phyloP scores from a whole-genome alignment of 176 grass and related monocot species.

The Carex myosuroides region DNA sequence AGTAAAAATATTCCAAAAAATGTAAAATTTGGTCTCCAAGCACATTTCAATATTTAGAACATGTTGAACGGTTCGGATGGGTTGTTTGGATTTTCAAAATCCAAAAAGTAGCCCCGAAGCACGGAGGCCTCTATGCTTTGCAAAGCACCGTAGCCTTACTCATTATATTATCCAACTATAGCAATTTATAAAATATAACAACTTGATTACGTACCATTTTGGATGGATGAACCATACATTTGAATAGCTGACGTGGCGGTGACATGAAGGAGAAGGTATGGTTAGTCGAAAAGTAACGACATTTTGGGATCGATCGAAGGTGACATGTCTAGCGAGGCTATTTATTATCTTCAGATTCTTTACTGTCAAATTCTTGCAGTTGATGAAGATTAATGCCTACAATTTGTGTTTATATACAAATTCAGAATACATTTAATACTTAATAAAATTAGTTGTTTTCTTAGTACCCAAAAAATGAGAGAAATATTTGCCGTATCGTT shows the following conservation, averaged over 20 bases:
- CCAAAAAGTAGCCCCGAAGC: no score
- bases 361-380: conserved; percentile 35
- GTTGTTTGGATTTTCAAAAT: no score
- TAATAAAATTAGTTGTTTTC: background rate
- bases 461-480: background rate
- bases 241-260: conserved; percentile 10
- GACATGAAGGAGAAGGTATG: conserved; percentile 29
- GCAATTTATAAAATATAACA: background rate
- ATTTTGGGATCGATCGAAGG: conserved; percentile 22
- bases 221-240: conserved; percentile 20
- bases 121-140: no score
- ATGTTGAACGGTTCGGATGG: no score
- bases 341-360: conserved; percentile 27
- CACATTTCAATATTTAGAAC: no score
- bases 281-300: conserved; percentile 11
- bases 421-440: background rate
- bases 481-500: conserved; percentile 24
- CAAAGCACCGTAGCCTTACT: no score
- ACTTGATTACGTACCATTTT: conserved; percentile 6
- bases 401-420: background rate
- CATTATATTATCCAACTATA: background rate
- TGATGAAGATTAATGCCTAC: conserved; percentile 46
- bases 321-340: conserved; percentile 32
- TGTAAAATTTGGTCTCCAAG: no score
- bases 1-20: no score